Conservation (phyloP, 257 asterid genomes). For the Solanum paucissectum region DNA sequence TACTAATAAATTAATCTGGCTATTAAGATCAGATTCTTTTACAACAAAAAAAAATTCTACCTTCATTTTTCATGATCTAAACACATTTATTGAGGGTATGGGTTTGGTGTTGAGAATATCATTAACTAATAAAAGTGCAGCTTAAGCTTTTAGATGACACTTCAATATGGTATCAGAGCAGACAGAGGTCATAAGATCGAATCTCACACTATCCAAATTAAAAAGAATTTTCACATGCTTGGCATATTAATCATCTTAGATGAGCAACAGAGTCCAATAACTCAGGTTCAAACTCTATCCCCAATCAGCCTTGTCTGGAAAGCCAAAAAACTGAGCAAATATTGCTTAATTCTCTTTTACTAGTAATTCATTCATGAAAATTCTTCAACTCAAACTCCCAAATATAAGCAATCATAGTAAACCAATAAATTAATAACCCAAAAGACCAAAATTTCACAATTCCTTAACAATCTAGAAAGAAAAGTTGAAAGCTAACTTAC, state of each 20-base stretch:
- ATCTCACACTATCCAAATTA: too few relatives aligned
- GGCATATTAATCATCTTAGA: too few relatives aligned
- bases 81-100: not conserved
- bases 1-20: not conserved
- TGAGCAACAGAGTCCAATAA: not conserved
- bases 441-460: not conserved
- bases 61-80: not conserved
- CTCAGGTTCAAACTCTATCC: not conserved
- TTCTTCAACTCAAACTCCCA: not conserved
- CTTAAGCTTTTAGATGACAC: too few relatives aligned
- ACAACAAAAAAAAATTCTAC: not conserved
- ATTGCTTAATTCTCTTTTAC: not conserved
- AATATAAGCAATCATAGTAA: not conserved
- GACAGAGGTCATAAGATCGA: too few relatives aligned
- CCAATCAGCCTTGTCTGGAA: not conserved
- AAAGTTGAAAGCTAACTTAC: not conserved
- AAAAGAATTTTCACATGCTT: too few relatives aligned
- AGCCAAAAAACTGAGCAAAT: not conserved
- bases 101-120: too few relatives aligned
- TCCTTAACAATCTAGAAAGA: not conserved
- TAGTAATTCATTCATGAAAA: not conserved
- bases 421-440: not conserved
- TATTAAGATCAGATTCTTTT: not conserved
- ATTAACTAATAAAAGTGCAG: too few relatives aligned
- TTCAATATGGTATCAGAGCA: too few relatives aligned